Evolutionary conservation across 495 filamentous ascomycete genomes (phyloP).

Genomic region (Penicillium argentinense): DNA sequence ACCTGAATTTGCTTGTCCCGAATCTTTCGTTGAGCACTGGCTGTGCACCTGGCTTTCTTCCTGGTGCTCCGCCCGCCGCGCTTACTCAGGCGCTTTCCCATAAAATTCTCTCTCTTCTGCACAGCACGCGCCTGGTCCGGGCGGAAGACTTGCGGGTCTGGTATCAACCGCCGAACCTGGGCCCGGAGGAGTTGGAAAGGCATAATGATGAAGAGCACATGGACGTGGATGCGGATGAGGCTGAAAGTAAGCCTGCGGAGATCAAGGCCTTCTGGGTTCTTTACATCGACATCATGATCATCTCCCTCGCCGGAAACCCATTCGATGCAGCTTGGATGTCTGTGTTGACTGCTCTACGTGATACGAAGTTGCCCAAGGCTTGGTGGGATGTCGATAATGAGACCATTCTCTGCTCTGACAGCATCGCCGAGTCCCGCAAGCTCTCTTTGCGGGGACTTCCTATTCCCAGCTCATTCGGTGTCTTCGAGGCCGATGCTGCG

Average conservation of each 20-base stretch:
- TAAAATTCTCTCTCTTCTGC: constrained; percentile 71
- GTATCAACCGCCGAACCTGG: constrained; percentile 53
- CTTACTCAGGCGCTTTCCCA: constrained; percentile 82
- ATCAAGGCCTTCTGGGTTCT: constrained; percentile 89
- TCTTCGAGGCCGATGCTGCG: constrained; percentile 67
- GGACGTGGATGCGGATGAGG: constrained; percentile 35
- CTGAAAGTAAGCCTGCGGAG: constrained; percentile 35
- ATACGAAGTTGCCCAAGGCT: constrained; percentile 76
- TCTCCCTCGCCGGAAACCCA: constrained; percentile 85
- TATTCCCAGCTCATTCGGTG: constrained; percentile 67
- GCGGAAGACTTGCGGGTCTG: constrained; percentile 66
- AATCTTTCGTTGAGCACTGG: constrained; percentile 90
- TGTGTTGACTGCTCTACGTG: constrained; percentile 74
- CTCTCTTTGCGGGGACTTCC: constrained; percentile 61
- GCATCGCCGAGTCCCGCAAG: constrained; percentile 43
- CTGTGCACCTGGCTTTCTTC: constrained; percentile 79
- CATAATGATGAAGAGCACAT: constrained; percentile 46
- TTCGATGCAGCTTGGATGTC: constrained; percentile 89
- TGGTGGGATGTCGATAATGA: constrained; percentile 85
- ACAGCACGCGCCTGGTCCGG: constrained; percentile 62
- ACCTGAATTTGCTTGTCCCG: constrained; percentile 77
- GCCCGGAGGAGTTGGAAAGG: constrained; percentile 28
- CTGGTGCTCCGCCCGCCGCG: constrained; percentile 74
- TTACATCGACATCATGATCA: constrained; percentile 87
- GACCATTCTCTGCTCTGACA: constrained; percentile 70